phyloP scores from a whole-genome alignment of 495 filamentous ascomycete genomes.

The Daldinia concentrica region DNA sequence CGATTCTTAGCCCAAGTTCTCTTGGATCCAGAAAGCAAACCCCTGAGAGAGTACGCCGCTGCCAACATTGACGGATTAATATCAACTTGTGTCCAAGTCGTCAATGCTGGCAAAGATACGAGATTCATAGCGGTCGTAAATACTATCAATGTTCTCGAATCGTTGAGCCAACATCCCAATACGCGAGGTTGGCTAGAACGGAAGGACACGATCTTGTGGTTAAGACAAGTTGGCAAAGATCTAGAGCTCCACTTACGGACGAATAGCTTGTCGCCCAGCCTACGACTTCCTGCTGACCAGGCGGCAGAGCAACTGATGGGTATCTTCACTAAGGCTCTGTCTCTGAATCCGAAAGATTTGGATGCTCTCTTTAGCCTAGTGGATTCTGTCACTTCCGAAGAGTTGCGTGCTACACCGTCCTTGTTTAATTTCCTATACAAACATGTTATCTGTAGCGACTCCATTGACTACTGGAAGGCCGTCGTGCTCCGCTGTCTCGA shows the following conservation, averaged over 20 bases:
- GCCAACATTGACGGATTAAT: constrained; percentile 76
- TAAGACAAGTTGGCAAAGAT: constrained; percentile 78
- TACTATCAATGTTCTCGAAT: constrained; percentile 82
- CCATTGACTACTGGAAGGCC: constrained; percentile 87
- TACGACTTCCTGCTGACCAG: constrained; percentile 89
- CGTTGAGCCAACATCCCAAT: constrained; percentile 68
- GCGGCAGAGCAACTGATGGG: constrained; percentile 88
- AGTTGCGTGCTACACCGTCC: constrained; percentile 77
- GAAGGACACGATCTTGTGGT: constrained; percentile 73
- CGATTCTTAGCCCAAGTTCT: constrained; percentile 96
- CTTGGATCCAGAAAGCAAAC: constrained; percentile 74
- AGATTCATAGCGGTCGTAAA: constrained; percentile 80
- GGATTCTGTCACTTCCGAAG: constrained; percentile 82
- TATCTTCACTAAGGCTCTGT: constrained; percentile 81
- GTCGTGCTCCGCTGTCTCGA: constrained; percentile 88
- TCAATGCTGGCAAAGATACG: constrained; percentile 68
- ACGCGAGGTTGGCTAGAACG: constrained; percentile 78
- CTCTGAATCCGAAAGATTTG: constrained; percentile 76
- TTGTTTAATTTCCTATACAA: constrained; percentile 86
- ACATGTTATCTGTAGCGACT: constrained; percentile 83
- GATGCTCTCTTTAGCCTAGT: constrained; percentile 88
- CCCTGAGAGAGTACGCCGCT: constrained; percentile 76
- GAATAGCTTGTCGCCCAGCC: constrained; percentile 71
- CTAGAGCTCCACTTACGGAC: constrained; percentile 73
- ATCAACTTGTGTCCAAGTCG: constrained; percentile 67